A percentile compares a stretch with the other conserved stretches of the same genome.
These are phyloP conservation scores for Cyberlindnera misumaiensis DNA, from an alignment of 805 yeast species.

Conservation along the genomic window DNA sequence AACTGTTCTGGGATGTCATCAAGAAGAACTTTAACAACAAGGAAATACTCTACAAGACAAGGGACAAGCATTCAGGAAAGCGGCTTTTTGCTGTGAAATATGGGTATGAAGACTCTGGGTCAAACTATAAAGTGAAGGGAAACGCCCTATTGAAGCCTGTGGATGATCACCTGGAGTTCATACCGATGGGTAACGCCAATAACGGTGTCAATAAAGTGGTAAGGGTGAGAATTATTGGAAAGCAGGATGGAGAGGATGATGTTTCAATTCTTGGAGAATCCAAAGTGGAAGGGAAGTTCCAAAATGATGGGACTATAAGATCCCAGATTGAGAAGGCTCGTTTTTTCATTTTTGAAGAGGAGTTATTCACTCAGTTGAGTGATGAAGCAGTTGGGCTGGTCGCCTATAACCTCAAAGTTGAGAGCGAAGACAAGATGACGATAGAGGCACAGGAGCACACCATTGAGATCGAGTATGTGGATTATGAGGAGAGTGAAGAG, in stretches of 20 bases:
- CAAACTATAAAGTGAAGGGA: constrained; percentile 60
- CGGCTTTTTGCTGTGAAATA: constrained; percentile 70
- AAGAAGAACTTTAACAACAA: constrained; percentile 26
- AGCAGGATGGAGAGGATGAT: constrained; percentile 36
- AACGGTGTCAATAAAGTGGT: constrained; percentile 39
- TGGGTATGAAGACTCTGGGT: constrained; percentile 90
- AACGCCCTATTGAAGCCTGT: constrained; percentile 60
- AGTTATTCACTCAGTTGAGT: constrained; percentile 68
- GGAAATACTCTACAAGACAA: constrained; percentile 64
- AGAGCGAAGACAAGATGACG: constrained; percentile 54
- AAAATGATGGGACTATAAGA: constrained; percentile 32
- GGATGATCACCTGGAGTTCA: constrained; percentile 31
- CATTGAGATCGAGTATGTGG: constrained; percentile 64
- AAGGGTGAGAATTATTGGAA: constrained; percentile 51
- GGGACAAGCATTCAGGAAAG: constrained; percentile 47
- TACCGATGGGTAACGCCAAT: not conserved
- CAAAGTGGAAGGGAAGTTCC: constrained; percentile 12
- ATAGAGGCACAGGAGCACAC: constrained; percentile 60
- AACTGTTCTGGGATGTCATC: constrained; percentile 55
- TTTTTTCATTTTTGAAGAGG: constrained; percentile 79
- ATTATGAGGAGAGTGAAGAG: constrained; percentile 29
- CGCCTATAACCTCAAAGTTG: constrained; percentile 61
- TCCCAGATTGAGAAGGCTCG: constrained; percentile 63
- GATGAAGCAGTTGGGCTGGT: constrained; percentile 69
- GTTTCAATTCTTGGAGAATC: constrained; percentile 59